Conservation (phyloP, 805 yeast species). For the Ogataea naganishii region DNA sequence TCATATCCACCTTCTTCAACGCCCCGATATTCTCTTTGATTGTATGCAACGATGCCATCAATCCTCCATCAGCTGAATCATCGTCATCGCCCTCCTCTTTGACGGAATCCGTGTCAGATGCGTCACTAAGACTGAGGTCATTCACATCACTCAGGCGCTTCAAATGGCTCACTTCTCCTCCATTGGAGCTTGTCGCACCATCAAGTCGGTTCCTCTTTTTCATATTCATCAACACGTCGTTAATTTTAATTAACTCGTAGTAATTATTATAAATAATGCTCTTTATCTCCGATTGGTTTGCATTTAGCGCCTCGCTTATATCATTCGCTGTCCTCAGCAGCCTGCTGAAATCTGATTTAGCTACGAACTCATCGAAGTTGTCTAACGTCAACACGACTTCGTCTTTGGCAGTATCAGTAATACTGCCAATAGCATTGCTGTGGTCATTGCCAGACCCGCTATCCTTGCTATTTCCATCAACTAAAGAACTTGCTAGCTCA, state of each 20-base stretch:
- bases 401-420: constrained; percentile 1
- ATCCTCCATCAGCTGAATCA: constrained; percentile 9
- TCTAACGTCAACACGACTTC: constrained; percentile 17
- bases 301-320: constrained; percentile 36
- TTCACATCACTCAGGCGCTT: constrained; percentile 1
- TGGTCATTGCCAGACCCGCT: background rate
- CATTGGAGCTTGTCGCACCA: too few relatives aligned
- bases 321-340: constrained; percentile 28
- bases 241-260: constrained; percentile 62
- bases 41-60: constrained; percentile 14
- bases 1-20: constrained; percentile 9
- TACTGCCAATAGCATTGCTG: background rate
- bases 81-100: constrained; percentile 7
- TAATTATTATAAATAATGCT: constrained; percentile 69
- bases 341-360: constrained; percentile 19
- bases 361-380: constrained; percentile 25
- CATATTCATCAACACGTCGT: constrained; percentile 39
- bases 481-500: background rate
- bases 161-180: too few relatives aligned
- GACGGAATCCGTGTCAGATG: background rate
- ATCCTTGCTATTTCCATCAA: constrained; percentile 5
- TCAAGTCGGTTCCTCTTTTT: constrained; percentile 11
- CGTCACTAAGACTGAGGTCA: constrained; percentile 4
- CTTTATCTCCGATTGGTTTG: constrained; percentile 54
- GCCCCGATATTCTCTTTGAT: constrained; percentile 15